phyloP scores from a whole-genome alignment of 306 rosid genomes.

The Prinsepia uniflora region DNA sequence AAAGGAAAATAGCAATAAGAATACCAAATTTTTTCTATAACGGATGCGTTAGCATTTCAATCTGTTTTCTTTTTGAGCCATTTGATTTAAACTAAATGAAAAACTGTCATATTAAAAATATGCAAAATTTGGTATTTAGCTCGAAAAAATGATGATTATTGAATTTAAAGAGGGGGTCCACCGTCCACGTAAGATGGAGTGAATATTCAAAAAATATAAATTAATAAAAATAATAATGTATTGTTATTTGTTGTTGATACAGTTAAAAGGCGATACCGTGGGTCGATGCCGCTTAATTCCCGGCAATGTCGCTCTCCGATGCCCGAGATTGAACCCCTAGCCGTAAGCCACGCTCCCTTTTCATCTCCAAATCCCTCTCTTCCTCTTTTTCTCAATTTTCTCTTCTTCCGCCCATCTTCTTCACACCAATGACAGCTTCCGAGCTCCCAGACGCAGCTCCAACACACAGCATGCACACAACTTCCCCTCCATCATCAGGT shows the following conservation, averaged over 20 bases:
- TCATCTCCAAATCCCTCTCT: conserved; percentile 5
- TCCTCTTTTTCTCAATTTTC: neutral
- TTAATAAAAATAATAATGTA: neutral
- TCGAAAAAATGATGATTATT: no score
- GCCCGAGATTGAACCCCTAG: conserved; percentile 40
- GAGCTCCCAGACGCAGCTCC: conserved; percentile 16
- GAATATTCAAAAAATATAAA: neutral
- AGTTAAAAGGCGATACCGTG: conserved; percentile 24
- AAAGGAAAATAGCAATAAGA: no score
- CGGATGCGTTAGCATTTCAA: no score
- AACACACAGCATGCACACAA: neutral
- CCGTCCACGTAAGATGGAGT: neutral
- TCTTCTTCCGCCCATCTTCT: conserved; percentile 6
- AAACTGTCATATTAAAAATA: no score
- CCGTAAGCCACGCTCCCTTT: conserved; percentile 36
- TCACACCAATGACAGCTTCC: conserved; percentile 25
- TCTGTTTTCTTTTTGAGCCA: no score
- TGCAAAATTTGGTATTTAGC: no score
- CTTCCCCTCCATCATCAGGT: conserved; percentile 25
- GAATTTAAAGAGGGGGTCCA: neutral
- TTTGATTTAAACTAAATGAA: no score
- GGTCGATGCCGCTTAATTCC: conserved; percentile 46
- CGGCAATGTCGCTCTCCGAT: conserved; percentile 57
- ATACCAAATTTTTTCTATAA: no score
- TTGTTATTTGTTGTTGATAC: conserved; percentile 9